Evolutionary conservation across 495 filamentous ascomycete genomes (phyloP).

Genomic region (Lophiotrema nucula): DNA sequence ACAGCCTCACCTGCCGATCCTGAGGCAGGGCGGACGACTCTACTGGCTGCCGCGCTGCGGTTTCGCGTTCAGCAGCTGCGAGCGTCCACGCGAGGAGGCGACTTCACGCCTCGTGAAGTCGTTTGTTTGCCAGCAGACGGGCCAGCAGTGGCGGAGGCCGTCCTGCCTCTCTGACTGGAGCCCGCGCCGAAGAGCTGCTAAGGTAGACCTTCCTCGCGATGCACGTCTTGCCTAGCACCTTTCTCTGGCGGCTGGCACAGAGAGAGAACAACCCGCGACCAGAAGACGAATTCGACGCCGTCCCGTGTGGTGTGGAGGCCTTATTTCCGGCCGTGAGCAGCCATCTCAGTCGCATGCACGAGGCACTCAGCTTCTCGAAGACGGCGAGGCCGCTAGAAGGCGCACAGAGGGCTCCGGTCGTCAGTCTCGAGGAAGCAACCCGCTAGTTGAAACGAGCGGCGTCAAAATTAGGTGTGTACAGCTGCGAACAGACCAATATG

Average conservation of each 20-base stretch:
- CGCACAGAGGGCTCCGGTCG: no score
- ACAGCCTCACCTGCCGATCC: conserved; percentile 23
- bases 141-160: neutral
- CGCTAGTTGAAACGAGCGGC: conserved; percentile 23
- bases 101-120: no score
- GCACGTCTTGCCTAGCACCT: neutral
- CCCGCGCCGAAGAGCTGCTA: neutral
- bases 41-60: conserved; percentile 5
- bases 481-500: no score
- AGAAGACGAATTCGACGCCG: neutral
- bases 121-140: no score
- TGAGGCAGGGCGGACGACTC: neutral
- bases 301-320: conserved; percentile 8
- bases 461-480: conserved; percentile 1
- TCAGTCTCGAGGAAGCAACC: neutral
- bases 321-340: conserved; percentile 20
- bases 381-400: neutral
- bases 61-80: conserved; percentile 14
- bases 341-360: conserved; percentile 8
- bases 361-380: conserved; percentile 7
- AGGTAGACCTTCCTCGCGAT: conserved; percentile 1
- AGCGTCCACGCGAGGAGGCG: no score
- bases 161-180: conserved; percentile 14
- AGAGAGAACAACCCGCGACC: neutral
- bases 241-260: neutral